These are phyloP conservation scores for Metschnikowia vanudenii DNA, from an alignment of 805 yeast genomes.

Conservation along the genomic window DNA sequence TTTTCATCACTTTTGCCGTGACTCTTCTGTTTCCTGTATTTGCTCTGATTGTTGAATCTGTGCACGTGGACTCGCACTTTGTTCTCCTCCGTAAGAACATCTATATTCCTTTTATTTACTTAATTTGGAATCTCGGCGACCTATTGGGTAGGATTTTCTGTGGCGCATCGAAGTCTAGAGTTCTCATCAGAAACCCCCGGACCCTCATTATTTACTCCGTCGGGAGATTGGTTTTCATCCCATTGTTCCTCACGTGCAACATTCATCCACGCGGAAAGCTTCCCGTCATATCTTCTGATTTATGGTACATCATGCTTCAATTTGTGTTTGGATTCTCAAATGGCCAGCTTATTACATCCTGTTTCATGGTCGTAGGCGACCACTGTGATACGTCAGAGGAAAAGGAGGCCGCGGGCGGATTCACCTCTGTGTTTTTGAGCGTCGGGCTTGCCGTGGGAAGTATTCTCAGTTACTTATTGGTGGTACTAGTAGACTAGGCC, in stretches of 20 bases:
- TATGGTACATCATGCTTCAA: constrained; percentile 67
- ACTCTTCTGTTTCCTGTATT: constrained; percentile 87
- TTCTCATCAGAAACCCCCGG: constrained; percentile 41
- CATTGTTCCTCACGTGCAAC: constrained; percentile 70
- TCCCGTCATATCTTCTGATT: constrained; percentile 55
- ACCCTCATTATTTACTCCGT: constrained; percentile 54
- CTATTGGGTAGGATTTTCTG: constrained; percentile 72
- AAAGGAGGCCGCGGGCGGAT: constrained; percentile 92
- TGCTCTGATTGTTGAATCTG: constrained; percentile 67
- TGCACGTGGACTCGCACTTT: constrained; percentile 27
- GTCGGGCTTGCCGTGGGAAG: constrained; percentile 81
- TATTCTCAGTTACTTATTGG: constrained; percentile 67
- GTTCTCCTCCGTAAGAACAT: constrained; percentile 47
- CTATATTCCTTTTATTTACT: constrained; percentile 71
- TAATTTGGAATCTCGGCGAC: constrained; percentile 91
- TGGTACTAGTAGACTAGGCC: constrained; percentile 28
- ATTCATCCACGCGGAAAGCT: constrained; percentile 36
- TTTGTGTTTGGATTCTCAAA: constrained; percentile 81
- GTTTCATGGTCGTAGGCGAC: constrained; percentile 73
- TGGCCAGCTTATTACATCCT: constrained; percentile 79
- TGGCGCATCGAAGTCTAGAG: constrained; percentile 34
- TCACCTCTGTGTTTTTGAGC: constrained; percentile 76
- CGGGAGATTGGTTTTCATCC: constrained; percentile 59
- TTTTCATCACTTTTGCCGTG: constrained; percentile 68
- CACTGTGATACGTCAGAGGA: constrained; percentile 61